Evolutionary conservation across 2,329 filamentous ascomycete species (phyloP).

Genomic region (Pyrenophora seminiperda): DNA sequence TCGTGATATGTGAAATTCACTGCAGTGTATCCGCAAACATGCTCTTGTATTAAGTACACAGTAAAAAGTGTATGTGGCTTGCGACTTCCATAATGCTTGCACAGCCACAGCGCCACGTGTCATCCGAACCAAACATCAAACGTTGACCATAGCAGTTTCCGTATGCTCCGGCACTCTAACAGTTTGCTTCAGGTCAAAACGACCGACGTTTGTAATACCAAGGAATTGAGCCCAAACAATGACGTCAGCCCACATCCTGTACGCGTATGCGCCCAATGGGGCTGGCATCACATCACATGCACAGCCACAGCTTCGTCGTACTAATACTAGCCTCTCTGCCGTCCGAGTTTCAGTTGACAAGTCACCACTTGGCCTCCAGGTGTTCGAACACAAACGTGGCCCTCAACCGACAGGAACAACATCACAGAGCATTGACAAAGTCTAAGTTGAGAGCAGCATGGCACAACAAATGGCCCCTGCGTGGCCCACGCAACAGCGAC

Average conservation of each 20-base stretch:
- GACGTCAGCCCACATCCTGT: slow-evolving; percentile 21
- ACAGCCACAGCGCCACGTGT: neutral
- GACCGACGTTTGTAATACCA: neutral
- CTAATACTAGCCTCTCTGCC: neutral
- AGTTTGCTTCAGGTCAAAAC: slow-evolving; percentile 5
- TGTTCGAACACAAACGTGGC: neutral
- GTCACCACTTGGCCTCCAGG: neutral
- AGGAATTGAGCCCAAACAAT: slow-evolving; percentile 3
- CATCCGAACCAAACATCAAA: neutral
- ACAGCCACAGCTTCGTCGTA: neutral
- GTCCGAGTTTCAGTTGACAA: neutral
- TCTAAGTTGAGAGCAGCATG: neutral
- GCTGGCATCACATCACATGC: slow-evolving; percentile 15
- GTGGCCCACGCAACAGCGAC: slow-evolving; percentile 16
- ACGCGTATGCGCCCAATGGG: slow-evolving; percentile 13
- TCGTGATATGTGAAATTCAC: neutral
- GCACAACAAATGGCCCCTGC: slow-evolving; percentile 11
- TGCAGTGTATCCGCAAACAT: neutral
- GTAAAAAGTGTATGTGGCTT: neutral
- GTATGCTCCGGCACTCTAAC: slow-evolving; percentile 11
- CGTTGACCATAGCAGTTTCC: neutral
- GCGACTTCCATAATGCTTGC: neutral
- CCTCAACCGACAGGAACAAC: neutral
- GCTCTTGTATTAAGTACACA: too few species aligned
- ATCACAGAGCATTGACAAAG: neutral